A percentile compares a stretch with the other conserved stretches of the same genome.
Evolutionary conservation across 1,284 basidiomycete species (phyloP).

Genomic region (Cystobasidium sp.): DNA sequence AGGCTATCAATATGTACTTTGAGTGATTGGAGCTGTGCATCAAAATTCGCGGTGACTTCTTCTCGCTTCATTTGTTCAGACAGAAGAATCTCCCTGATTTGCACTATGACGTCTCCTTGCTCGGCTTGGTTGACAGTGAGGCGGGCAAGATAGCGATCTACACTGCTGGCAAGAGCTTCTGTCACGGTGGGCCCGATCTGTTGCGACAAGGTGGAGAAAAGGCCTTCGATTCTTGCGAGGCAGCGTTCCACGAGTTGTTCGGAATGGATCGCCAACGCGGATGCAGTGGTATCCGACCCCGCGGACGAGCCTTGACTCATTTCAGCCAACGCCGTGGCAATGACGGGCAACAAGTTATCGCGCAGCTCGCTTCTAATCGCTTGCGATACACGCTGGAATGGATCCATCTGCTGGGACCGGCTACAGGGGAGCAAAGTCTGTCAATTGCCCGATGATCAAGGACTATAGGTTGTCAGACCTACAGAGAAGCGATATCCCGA

Average conservation of each 20-base stretch:
- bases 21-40: constrained; percentile 6
- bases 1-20: background rate
- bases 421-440: background rate
- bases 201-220: background rate
- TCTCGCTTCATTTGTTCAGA: constrained; percentile 30
- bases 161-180: background rate
- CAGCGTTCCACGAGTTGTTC: constrained; percentile 4
- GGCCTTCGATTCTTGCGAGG: background rate
- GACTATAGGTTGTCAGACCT: background rate
- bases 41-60: background rate
- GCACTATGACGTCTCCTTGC: constrained; percentile 1
- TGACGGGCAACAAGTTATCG: constrained; percentile 3
- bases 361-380: background rate
- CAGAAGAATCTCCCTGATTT: constrained; percentile 13
- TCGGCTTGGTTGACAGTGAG: constrained; percentile 9
- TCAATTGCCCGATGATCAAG: background rate
- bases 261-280: background rate
- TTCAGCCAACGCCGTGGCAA: background rate
- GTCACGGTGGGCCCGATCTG: constrained; percentile 3
- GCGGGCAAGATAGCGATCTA: constrained; percentile 3
- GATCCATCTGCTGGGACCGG: background rate
- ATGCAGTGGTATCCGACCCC: background rate
- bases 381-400: background rate
- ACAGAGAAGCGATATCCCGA: background rate
- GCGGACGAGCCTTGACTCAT: background rate